Evolutionary conservation across 2,329 filamentous ascomycete genomes (phyloP).

Genomic region (Colletotrichum somersetense): DNA sequence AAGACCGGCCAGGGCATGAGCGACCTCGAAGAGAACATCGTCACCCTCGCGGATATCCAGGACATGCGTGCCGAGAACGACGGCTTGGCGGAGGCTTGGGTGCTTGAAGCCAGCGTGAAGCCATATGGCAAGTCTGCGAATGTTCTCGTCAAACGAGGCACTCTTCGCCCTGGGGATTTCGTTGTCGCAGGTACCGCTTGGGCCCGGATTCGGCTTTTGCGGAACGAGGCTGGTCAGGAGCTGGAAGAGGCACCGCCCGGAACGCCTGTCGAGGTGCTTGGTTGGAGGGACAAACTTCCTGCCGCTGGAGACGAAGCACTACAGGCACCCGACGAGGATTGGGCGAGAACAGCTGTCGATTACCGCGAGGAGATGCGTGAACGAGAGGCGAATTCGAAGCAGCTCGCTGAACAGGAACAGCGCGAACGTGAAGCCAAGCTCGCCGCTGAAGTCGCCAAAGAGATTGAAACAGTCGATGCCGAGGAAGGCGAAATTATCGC

Average conservation of each 20-base stretch:
- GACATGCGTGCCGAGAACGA: constrained; percentile 86
- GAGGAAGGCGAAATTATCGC: constrained; percentile 50
- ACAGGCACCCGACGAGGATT: constrained; percentile 82
- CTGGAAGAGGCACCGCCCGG: constrained; percentile 84
- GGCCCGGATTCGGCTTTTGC: constrained; percentile 85
- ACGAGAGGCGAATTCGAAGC: constrained; percentile 80
- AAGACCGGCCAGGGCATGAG: constrained; percentile 94
- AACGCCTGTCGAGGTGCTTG: constrained; percentile 90
- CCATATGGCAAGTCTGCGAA: constrained; percentile 87
- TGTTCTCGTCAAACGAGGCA: constrained; percentile 88
- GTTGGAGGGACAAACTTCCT: constrained; percentile 89
- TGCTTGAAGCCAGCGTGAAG: constrained; percentile 92
- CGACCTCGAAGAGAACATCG: constrained; percentile 90
- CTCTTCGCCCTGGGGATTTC: constrained; percentile 81
- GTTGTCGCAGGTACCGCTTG: constrained; percentile 91
- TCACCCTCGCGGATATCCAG: constrained; percentile 88
- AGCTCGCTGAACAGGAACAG: constrained; percentile 81
- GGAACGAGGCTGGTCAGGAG: constrained; percentile 84
- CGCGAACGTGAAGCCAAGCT: constrained; percentile 67
- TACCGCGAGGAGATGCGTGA: constrained; percentile 81
- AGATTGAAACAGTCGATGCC: constrained; percentile 54
- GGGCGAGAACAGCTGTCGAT: constrained; percentile 81
- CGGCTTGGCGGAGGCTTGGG: constrained; percentile 89
- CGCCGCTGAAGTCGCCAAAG: constrained; percentile 54
- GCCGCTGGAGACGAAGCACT: constrained; percentile 88